Evolutionary conservation across 805 yeast genomes (phyloP).

Genomic region (Candida loeiensis): DNA sequence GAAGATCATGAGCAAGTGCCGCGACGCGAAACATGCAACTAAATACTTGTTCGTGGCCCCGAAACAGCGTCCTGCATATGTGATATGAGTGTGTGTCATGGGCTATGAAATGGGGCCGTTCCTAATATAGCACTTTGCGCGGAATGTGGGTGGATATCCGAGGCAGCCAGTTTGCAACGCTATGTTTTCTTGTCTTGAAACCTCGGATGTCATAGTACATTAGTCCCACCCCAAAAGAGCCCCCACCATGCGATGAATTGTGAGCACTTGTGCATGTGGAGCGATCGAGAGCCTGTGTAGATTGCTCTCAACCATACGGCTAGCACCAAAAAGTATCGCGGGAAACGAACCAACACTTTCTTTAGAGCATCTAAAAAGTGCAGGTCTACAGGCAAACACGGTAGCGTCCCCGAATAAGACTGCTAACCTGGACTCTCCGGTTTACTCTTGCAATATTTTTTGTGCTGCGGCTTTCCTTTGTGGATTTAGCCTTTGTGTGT

Average conservation of each 20-base stretch:
- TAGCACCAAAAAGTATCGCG: not conserved
- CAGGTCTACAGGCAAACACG: no score
- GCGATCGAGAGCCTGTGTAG: not conserved
- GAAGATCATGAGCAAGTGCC: not conserved
- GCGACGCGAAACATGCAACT: no score
- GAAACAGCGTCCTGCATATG: not conserved
- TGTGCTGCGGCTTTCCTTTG: not conserved
- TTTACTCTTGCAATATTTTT: not conserved
- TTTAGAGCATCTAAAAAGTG: no score
- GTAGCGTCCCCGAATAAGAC: not conserved
- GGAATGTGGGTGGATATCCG: no score
- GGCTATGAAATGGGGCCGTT: no score
- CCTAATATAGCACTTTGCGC: no score
- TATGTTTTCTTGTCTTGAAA: not conserved
- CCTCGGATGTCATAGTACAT: not conserved
- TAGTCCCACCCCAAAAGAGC: not conserved
- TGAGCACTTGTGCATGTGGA: not conserved
- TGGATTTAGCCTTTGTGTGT: not conserved
- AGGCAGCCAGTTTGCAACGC: not conserved
- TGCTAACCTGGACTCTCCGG: no score
- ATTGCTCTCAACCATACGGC: not conserved
- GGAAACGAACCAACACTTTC: no score
- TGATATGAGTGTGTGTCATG: no score
- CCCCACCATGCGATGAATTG: conserved; percentile 1
- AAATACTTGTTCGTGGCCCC: not conserved